These are phyloP conservation scores for Penicillium aurantiogriseum DNA, from an alignment of 2,329 filamentous ascomycete species.

Conservation along the genomic window DNA sequence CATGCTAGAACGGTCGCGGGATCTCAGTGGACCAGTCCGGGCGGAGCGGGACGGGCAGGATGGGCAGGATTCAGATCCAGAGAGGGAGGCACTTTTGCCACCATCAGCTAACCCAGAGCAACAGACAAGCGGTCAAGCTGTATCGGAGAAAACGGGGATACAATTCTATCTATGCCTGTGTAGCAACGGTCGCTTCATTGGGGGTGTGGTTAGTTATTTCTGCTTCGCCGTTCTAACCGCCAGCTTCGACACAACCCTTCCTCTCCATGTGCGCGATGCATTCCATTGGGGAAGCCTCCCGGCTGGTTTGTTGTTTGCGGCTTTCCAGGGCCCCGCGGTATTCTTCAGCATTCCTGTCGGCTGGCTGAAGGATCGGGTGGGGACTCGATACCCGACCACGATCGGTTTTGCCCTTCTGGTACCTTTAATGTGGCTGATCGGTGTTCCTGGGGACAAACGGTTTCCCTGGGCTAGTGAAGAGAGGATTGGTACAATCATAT, in stretches of 20 bases:
- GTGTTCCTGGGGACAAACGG: constrained; percentile 28
- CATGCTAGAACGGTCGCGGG: constrained; percentile 20
- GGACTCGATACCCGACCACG: constrained; percentile 25
- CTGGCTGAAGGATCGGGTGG: constrained; percentile 36
- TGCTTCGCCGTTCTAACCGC: constrained; percentile 53
- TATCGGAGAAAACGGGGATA: constrained; percentile 1
- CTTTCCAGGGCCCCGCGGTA: constrained; percentile 56
- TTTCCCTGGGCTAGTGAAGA: constrained; percentile 27
- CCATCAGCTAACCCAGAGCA: not conserved
- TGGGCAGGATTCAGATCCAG: not conserved
- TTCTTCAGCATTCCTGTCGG: constrained; percentile 61
- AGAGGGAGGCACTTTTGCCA: not conserved
- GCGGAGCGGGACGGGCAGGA: not conserved
- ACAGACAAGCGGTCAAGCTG: not conserved
- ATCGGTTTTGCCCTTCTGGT: constrained; percentile 26
- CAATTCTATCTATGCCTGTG: constrained; percentile 41
- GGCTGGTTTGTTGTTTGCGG: constrained; percentile 57
- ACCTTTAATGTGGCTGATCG: constrained; percentile 29
- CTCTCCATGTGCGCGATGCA: constrained; percentile 52
- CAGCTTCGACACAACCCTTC: constrained; percentile 56
- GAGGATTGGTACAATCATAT: constrained; percentile 23
- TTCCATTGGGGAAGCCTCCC: constrained; percentile 57
- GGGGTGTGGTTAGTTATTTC: constrained; percentile 45
- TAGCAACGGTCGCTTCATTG: constrained; percentile 42
- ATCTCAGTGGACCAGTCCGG: not conserved